Percentiles rank a stretch among this genome's conserved stretches.
These are phyloP conservation scores for Psilocybe azurescens DNA, from an alignment of 768 basidiomycete species.

Conservation along the genomic window DNA sequence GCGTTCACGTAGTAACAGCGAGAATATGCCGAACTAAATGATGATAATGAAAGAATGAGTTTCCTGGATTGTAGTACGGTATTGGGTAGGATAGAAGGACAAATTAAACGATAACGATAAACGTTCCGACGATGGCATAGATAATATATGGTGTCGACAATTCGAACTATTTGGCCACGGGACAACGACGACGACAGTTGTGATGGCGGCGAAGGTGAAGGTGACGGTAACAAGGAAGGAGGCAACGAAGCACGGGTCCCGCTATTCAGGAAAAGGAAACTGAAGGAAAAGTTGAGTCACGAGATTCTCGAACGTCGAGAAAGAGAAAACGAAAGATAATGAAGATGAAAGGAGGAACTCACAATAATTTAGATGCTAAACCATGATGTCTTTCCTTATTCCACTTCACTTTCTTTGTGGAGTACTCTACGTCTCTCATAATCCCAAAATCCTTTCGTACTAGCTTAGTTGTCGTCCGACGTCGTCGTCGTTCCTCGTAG, in stretches of 20 bases:
- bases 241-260: not conserved
- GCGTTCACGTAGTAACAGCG: conserved; percentile 87
- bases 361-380: not conserved
- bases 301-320: too few species aligned
- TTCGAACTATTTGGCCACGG: conserved; percentile 38
- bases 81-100: not conserved
- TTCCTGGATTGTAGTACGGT: not conserved
- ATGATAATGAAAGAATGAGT: conserved; percentile 27
- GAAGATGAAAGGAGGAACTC: not conserved
- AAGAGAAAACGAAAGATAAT: too few species aligned
- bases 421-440: not conserved
- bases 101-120: conserved; percentile 72
- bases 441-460: not conserved
- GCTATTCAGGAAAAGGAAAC: not conserved
- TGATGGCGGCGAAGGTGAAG: not conserved
- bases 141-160: conserved; percentile 74
- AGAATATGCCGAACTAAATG: conserved; percentile 91
- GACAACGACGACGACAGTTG: too few species aligned
- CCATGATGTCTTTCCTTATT: not conserved
- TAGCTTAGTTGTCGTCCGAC: not conserved
- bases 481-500: not conserved
- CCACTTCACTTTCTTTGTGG: not conserved
- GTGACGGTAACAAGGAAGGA: not conserved
- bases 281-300: not conserved
- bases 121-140: conserved; percentile 81